Percentiles rank a stretch among this genome's conserved stretches.
phyloP scores from a whole-genome alignment of 2,329 filamentous ascomycete species.

The Zymoseptoria pseudotritici region DNA sequence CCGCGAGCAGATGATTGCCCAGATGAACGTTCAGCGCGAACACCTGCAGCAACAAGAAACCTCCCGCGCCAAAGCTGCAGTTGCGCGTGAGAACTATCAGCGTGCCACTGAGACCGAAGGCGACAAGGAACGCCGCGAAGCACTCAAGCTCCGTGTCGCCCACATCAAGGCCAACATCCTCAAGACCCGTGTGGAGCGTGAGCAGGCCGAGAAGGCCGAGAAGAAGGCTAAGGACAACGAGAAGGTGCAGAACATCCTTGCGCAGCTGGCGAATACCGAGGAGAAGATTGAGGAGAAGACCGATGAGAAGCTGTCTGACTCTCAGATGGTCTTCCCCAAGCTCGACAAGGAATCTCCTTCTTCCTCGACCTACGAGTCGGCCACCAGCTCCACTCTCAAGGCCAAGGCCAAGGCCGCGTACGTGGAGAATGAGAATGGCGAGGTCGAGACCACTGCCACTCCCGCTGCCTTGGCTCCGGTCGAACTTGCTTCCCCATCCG shows the following conservation, averaged over 20 bases:
- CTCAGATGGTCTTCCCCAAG: slow-evolving; percentile 93
- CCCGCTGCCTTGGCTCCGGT: slow-evolving; percentile 5
- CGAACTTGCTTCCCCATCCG: slow-evolving; percentile 21
- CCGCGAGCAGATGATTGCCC: slow-evolving; percentile 30
- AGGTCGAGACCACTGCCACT: slow-evolving; percentile 37
- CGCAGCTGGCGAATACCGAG: slow-evolving; percentile 13
- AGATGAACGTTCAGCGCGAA: slow-evolving; percentile 18
- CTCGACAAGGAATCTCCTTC: slow-evolving; percentile 88
- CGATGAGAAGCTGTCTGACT: slow-evolving; percentile 31
- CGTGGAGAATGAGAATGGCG: slow-evolving; percentile 52
- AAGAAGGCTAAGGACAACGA: slow-evolving; percentile 23
- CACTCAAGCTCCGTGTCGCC: slow-evolving; percentile 25
- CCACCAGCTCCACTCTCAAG: slow-evolving; percentile 25
- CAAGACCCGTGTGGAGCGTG: slow-evolving; percentile 26
- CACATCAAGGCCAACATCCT: slow-evolving; percentile 28
- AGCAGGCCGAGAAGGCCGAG: slow-evolving; percentile 21
- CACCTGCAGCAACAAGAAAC: slow-evolving; percentile 7
- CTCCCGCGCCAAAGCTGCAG: background rate
- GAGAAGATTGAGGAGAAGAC: slow-evolving; percentile 22
- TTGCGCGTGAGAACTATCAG: background rate
- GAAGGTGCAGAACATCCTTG: slow-evolving; percentile 25
- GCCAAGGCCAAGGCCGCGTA: slow-evolving; percentile 44
- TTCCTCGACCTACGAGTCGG: slow-evolving; percentile 67
- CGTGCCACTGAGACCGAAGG: background rate
- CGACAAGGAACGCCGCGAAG: slow-evolving; percentile 24